Conservation (phyloP, 768 basidiomycete species). For the Mycena sanguinolenta region DNA sequence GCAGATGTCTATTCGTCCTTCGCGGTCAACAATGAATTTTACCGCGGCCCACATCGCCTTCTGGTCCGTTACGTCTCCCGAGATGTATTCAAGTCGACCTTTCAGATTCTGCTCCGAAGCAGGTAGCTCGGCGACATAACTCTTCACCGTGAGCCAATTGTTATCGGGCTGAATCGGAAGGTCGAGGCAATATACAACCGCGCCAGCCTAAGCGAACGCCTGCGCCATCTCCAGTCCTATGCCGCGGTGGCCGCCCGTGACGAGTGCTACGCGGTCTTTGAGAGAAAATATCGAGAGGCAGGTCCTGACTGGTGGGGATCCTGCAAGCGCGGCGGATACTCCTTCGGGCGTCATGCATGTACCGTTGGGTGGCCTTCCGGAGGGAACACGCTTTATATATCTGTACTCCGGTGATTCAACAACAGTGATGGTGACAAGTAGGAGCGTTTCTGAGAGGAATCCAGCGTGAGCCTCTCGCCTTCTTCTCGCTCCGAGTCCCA, state of each 20-base stretch:
- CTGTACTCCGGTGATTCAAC: too few species aligned
- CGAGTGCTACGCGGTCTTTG: constrained; percentile 62
- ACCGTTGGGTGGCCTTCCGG: too few species aligned
- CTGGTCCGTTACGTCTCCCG: constrained; percentile 77
- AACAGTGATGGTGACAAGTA: too few species aligned
- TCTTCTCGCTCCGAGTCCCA: too few species aligned
- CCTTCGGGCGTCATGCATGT: too few species aligned
- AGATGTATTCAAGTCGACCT: constrained; percentile 67
- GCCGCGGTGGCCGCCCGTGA: constrained; percentile 75
- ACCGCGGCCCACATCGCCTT: constrained; percentile 66
- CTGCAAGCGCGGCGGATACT: constrained; percentile 4
- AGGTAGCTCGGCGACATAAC: constrained; percentile 60
- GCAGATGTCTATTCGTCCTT: constrained; percentile 80
- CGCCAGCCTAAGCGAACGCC: constrained; percentile 73
- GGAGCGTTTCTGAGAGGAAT: too few species aligned
- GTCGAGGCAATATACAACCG: constrained; percentile 74
- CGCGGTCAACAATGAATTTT: constrained; percentile 71
- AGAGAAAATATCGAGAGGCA: constrained; percentile 1
- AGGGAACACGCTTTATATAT: too few species aligned
- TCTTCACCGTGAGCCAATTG: constrained; percentile 62
- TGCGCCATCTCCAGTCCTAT: constrained; percentile 88
- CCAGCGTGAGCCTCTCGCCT: too few species aligned
- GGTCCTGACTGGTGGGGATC: background rate
- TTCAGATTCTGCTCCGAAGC: background rate
- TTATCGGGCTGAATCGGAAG: constrained; percentile 60